These are phyloP conservation scores for Paramyrothecium sp. DNA, from an alignment of 2,329 filamentous ascomycete species.

Conservation along the genomic window DNA sequence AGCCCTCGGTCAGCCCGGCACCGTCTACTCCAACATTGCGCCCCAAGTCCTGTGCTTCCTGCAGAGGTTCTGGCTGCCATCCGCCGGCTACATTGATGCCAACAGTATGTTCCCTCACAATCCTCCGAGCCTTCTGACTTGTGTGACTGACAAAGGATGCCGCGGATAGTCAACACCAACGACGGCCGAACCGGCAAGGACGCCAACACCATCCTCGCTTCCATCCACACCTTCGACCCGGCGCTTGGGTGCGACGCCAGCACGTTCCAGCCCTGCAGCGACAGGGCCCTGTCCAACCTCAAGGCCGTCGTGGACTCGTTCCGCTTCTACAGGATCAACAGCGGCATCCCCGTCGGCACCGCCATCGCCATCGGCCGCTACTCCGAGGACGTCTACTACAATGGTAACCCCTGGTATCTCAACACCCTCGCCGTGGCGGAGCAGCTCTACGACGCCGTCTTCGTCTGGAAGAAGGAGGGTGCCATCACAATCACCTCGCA, in stretches of 20 bases:
- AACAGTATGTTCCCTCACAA: slow-evolving; percentile 50
- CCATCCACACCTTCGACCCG: slow-evolving; percentile 70
- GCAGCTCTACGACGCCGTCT: slow-evolving; percentile 74
- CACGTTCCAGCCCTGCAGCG: slow-evolving; percentile 78
- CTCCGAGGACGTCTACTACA: slow-evolving; percentile 71
- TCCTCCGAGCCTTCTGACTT: background rate
- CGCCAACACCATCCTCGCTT: slow-evolving; percentile 65
- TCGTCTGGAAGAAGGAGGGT: slow-evolving; percentile 64
- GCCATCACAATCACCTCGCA: slow-evolving; percentile 62
- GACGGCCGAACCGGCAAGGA: slow-evolving; percentile 68
- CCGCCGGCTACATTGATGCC: slow-evolving; percentile 60
- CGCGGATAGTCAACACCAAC: slow-evolving; percentile 48
- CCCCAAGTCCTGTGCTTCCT: slow-evolving; percentile 72
- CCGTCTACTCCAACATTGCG: slow-evolving; percentile 61
- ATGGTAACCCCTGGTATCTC: slow-evolving; percentile 81
- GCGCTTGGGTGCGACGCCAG: slow-evolving; percentile 61
- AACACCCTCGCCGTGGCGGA: slow-evolving; percentile 76
- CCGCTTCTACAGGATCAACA: slow-evolving; percentile 71
- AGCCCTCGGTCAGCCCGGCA: slow-evolving; percentile 59
- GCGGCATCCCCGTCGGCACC: slow-evolving; percentile 55
- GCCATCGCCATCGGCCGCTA: slow-evolving; percentile 68
- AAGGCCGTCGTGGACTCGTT: slow-evolving; percentile 76
- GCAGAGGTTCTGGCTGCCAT: slow-evolving; percentile 69
- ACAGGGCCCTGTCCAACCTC: slow-evolving; percentile 69
- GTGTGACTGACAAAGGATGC: too few species aligned